Base-by-base conservation (phyloP, 1,139 yeast genomes). In the Geotrichum fermentans region DNA sequence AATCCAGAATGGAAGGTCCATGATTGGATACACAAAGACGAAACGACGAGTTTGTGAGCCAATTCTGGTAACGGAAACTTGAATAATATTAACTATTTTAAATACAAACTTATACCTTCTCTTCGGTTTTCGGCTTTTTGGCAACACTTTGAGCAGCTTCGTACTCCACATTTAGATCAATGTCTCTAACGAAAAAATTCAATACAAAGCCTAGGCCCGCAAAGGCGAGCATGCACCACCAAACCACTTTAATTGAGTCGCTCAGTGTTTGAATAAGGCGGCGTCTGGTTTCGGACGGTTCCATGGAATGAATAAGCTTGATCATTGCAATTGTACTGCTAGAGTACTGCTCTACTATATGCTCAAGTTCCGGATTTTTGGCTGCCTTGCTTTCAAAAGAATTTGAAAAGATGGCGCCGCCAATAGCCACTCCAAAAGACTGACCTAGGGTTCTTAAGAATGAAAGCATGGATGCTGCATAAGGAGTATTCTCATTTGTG, bases 361-460 rank as follows among this genome's bases (percentile, higher is more conserved):
- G 41, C 2, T 53, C 49, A 14, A 61, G 47, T 10, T 49, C 43
- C 3, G 55, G 53, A 24, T 45, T 32, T 8, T 35, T 38, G 1
- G 44, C 30, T 16, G 58, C 42, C 11, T 56, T 47, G 18, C 43
- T 16, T 6, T 50, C 52, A 35, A 63, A 48, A 37, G 58, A 56
- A 17, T 62, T 60, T 17, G 72, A 64, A 55, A 75, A 75, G 20
- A 80, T 68, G 13, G 78, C 64, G 52, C 79, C 82, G 1, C 77
- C 74, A 17, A 79, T 56, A 8, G 73, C 70, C n/a, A 74, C 71
- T 11, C 79, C 77, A 33, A 79, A 52, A 1, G 79, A 73, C 17
- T 79, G 79, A 30, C 79, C 81, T 16, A 72, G 50, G 0, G 77
- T 67, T 54, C 79, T 71, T 29, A 68, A 58, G 57, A 79, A 78